Evolutionary conservation across 1,139 yeast genomes (phyloP).

Genomic region (Candida smagusa): DNA sequence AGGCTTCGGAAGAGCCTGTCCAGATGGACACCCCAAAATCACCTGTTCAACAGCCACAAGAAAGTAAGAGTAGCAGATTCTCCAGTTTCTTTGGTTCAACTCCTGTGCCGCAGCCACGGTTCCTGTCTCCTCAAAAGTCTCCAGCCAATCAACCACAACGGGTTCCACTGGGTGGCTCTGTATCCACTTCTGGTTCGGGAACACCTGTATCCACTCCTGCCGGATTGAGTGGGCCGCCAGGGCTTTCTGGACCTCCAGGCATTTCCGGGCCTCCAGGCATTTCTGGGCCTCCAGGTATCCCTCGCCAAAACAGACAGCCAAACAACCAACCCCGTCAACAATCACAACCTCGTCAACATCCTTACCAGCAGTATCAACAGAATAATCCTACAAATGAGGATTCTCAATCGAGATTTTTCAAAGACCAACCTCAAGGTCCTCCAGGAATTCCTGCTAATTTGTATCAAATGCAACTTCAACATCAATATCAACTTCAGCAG

Average conservation of each 20-base stretch:
- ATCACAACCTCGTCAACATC: too few relatives aligned
- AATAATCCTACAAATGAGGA: conserved; percentile 1
- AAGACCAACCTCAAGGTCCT: conserved; percentile 3
- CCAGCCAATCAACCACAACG: conserved; percentile 7
- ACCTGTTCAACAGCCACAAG: conserved; percentile 3
- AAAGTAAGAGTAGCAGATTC: conserved; percentile 40
- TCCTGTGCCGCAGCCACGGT: conserved; percentile 9
- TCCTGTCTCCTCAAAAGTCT: conserved; percentile 5
- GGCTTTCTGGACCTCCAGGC: too few relatives aligned
- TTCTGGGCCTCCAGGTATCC: too few relatives aligned
- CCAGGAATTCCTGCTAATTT: conserved; percentile 6
- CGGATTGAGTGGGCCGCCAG: too few relatives aligned
- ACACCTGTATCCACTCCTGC: too few relatives aligned
- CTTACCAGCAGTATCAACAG: conserved; percentile 2
- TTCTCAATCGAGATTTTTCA: background rate
- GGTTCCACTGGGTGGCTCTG: background rate
- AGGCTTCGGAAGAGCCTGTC: conserved; percentile 5
- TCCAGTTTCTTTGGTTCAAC: conserved; percentile 40
- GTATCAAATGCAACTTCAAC: background rate
- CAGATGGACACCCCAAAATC: conserved; percentile 4
- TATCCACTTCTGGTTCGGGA: too few relatives aligned
- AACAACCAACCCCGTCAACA: too few relatives aligned
- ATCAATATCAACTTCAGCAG: background rate
- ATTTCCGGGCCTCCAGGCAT: too few relatives aligned
- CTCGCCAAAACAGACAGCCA: too few relatives aligned